phyloP scores from a whole-genome alignment of 768 basidiomycete species.

The Podaxis sp. region DNA sequence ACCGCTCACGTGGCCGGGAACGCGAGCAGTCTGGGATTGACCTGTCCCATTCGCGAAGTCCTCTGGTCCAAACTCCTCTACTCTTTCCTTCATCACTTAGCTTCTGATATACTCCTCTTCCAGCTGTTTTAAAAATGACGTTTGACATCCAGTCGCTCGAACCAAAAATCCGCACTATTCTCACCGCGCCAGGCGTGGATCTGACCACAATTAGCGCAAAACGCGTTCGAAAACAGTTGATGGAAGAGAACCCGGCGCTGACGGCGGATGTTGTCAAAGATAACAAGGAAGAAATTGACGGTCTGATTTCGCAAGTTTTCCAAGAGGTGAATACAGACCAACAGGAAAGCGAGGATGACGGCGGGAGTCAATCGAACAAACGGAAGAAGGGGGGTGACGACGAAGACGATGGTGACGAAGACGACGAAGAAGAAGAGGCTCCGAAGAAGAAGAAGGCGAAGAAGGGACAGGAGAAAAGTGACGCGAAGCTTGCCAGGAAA shows the following conservation, averaged over 20 bases:
- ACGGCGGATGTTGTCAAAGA: conserved; percentile 60
- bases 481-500: conserved; percentile 68
- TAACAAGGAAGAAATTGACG: conserved; percentile 65
- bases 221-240: conserved; percentile 75
- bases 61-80: conserved; percentile 2
- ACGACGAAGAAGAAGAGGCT: conserved; percentile 26
- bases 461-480: conserved; percentile 50
- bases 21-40: neutral
- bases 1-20: conserved; percentile 15
- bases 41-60: neutral
- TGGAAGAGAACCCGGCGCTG: conserved; percentile 46
- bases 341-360: conserved; percentile 27
- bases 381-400: conserved; percentile 33
- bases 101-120: neutral
- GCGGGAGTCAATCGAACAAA: conserved; percentile 30
- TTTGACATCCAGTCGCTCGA: conserved; percentile 53
- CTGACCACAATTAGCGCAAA: conserved; percentile 81
- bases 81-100: neutral
- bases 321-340: conserved; percentile 44
- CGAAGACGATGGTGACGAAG: conserved; percentile 24
- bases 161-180: conserved; percentile 61
- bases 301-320: conserved; percentile 62
- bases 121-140: conserved; percentile 31
- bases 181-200: conserved; percentile 74
- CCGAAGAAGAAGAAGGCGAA: conserved; percentile 44